Base-by-base conservation (phyloP, 1,284 basidiomycete species). In the Leucoagaricus sp. region DNA sequence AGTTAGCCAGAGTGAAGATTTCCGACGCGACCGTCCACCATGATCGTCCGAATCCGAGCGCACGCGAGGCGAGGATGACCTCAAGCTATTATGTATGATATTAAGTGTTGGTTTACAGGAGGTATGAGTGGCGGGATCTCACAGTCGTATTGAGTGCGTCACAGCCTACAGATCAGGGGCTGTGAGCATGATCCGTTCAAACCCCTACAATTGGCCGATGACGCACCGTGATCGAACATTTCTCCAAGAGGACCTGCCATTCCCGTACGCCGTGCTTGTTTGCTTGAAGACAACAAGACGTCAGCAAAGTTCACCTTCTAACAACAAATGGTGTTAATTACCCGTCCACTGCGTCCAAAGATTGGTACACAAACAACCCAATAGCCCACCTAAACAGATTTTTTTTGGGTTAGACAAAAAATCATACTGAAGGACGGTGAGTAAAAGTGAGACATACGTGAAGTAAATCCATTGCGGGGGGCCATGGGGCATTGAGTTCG, bases 171-270 rank as follows among this genome's bases (percentile, higher is more conserved):
- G 28, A 45, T 3, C 31, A 6, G 55, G 21, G 10, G 48, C 49
- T 23, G 31, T 51, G 21, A 29, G 9, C 34, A 53, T n/a, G n/a
- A n/a, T n/a, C n/a, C n/a, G n/a, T n/a, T n/a, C n/a, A n/a, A n/a
- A n/a, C n/a, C n/a, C 26, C 52, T 23, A 41, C 26, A 25, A 28
- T 21, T 25, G 23, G n/a, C 13, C 34, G 17, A 50, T 13, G 13
- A 67, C 80, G 48, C 63, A 81, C 95, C 97, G 72, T 99, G 96
- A 72, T 99, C 96, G 69, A 98, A 98, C 82, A 97, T 87, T 71
- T 98, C 93, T 17, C 96, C 96, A 17, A 98, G 76, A 2, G 96
- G 96, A 3, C 96, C 94, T 19, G 95, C 91, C 92, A 98, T 98
- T 2, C 93, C 93, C 0, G 95, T 97, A 54, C 96, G 76, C 53